Percentiles rank a stretch among this genome's conserved stretches.
Conservation (phyloP, 768 basidiomycete genomes). For the Xerocomellus amylosporus region DNA sequence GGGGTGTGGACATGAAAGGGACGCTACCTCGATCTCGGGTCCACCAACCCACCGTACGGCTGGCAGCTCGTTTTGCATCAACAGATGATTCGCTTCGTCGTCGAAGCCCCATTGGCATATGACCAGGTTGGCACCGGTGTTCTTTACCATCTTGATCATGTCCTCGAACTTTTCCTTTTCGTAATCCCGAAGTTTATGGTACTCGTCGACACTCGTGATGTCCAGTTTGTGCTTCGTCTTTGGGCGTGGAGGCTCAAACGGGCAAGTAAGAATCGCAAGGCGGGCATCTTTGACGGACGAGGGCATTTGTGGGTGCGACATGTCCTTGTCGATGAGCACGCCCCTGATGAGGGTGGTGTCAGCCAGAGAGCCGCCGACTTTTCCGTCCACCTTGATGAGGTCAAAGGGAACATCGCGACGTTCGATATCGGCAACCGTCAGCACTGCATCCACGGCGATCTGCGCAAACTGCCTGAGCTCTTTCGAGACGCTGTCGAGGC, state of each 20-base stretch:
- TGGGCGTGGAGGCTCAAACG: constrained; percentile 97
- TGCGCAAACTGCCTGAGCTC: constrained; percentile 93
- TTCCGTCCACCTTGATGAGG: constrained; percentile 98
- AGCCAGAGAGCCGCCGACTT: constrained; percentile 94
- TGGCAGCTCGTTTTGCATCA: constrained; percentile 97
- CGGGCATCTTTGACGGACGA: constrained; percentile 81
- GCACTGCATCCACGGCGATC: constrained; percentile 96
- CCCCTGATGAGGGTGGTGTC: constrained; percentile 95
- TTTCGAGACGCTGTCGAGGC: constrained; percentile 79
- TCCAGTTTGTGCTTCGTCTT: constrained; percentile 99
- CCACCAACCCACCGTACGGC: constrained; percentile 99
- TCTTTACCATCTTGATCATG: constrained; percentile 96
- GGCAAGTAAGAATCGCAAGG: constrained; percentile 96
- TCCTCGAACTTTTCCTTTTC: constrained; percentile 95
- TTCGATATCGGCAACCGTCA: constrained; percentile 92
- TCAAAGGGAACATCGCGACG: constrained; percentile 96
- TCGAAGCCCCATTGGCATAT: constrained; percentile 99
- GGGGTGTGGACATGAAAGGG: not conserved
- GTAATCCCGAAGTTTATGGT: constrained; percentile 89
- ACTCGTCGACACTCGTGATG: constrained; percentile 95
- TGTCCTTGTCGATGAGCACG: constrained; percentile 99
- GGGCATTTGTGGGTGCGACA: constrained; percentile 99
- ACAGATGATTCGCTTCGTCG: constrained; percentile 95
- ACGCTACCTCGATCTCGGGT: constrained; percentile 90
- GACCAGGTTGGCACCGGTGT: constrained; percentile 95